Evolutionary conservation across 257 asterid species (phyloP), one percentile per base, ranked within the genome.

Genomic region (Gentiana straminea): DNA sequence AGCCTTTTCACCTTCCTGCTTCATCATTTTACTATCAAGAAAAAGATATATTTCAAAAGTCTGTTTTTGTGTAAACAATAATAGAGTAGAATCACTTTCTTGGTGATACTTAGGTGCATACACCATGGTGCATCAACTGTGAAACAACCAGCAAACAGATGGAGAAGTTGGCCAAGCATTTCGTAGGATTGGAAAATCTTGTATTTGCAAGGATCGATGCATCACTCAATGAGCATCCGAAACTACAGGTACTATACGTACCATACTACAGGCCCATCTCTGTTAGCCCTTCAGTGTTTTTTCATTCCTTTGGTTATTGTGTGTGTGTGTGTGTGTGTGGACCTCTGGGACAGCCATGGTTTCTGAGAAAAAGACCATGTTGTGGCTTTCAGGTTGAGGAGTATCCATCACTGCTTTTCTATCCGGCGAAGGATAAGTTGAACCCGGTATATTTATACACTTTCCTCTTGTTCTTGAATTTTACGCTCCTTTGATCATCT

Each of bases 131-230:
- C 86, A 75, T 92, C 64, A 74, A 73, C 54, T 92, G 98, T 45
- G 98, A 92, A 69, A 70, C 85, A 41, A 81, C 81, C 54, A 80
- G 81, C 91, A 92, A 92, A 73, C 93, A 92, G 60, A 67, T 88
- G 15, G 93, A 92, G 82, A 92, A 92, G 77, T 65, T 92, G 86
- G 93, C 95, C 33, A 92, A 83, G 82, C 98, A 92, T 82, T 92
- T 88, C 82, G 71, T 70, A 71, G 98, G 98, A 15, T 64, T 88
- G 77, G 88, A 78, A 48, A 65, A 65, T 81, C 82, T 92, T 4
- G 75, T 77, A 43, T 92, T 92, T 64, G 91, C 90, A 55, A 83
- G 94, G 62, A 76, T 88, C 47, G 98, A 92, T 79, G 94, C 94
- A 56, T 88, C 98, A 44, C 53, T 62, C 35, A 92, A 92, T 54